These are phyloP conservation scores for Alternaria metachromatica DNA, from an alignment of 2,329 filamentous ascomycete genomes.

Conservation along the genomic window DNA sequence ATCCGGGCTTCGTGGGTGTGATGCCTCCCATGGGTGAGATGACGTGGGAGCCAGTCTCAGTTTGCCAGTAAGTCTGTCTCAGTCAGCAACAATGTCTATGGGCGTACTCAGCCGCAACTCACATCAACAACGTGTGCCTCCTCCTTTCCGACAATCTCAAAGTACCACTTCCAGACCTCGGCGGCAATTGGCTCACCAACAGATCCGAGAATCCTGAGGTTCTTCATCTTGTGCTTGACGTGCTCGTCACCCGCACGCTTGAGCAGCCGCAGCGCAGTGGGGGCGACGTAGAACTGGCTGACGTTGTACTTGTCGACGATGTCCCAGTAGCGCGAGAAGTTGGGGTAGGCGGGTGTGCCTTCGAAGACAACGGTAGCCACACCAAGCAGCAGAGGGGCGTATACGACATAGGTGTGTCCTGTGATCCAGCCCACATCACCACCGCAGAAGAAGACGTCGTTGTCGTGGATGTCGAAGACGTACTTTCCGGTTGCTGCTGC, in stretches of 20 bases:
- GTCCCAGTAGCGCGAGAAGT: constrained; percentile 99
- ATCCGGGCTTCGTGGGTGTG: constrained; percentile 95
- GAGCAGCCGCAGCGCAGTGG: constrained; percentile 87
- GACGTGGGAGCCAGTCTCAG: constrained; percentile 95
- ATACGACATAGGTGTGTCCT: constrained; percentile 97
- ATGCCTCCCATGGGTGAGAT: constrained; percentile 92
- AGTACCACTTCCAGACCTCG: constrained; percentile 99
- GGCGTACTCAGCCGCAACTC: constrained; percentile 54
- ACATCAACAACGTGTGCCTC: constrained; percentile 94
- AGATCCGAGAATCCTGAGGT: constrained; percentile 87
- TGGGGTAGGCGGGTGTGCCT: constrained; percentile 94
- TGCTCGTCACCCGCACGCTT: constrained; percentile 96
- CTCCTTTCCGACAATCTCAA: constrained; percentile 90
- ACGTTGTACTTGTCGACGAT: constrained; percentile 95
- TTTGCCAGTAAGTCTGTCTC: constrained; percentile 98
- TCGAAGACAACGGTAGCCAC: constrained; percentile 96
- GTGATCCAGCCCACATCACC: constrained; percentile 99
- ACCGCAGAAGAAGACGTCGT: constrained; percentile 95
- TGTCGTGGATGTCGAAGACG: constrained; percentile 96
- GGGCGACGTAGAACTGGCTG: constrained; percentile 98
- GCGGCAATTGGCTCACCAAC: constrained; percentile 97
- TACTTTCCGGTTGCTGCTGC: constrained; percentile 96
- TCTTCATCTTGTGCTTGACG: constrained; percentile 87
- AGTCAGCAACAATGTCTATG: constrained; percentile 22
- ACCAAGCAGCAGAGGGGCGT: constrained; percentile 90